Evolutionary conservation across 2,329 filamentous ascomycete genomes (phyloP).

Genomic region (Dichotomopilus funicola): DNA sequence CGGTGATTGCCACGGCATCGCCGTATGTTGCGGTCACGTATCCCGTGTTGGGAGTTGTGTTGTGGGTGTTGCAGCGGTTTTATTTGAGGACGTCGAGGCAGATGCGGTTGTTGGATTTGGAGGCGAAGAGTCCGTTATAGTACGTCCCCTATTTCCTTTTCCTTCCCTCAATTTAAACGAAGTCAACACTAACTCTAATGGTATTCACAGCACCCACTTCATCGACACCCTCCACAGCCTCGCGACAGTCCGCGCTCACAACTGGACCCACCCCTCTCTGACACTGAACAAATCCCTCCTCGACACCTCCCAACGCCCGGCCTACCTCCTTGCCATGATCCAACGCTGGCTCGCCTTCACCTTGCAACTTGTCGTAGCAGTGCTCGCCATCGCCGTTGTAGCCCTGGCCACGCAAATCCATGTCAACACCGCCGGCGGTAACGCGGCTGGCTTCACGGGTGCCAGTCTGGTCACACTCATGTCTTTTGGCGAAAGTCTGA

Average conservation of each 20-base stretch:
- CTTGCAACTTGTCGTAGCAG: slow-evolving; percentile 43
- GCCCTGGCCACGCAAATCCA: slow-evolving; percentile 40
- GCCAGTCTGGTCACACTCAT: slow-evolving; percentile 35
- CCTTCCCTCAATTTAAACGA: neutral
- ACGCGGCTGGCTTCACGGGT: slow-evolving; percentile 28
- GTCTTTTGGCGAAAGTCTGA: slow-evolving; percentile 29
- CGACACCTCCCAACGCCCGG: slow-evolving; percentile 49
- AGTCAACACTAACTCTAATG: neutral
- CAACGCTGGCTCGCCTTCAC: slow-evolving; percentile 52
- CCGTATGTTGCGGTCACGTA: slow-evolving; percentile 36
- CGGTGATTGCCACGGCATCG: slow-evolving; percentile 27
- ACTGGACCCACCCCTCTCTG: slow-evolving; percentile 42
- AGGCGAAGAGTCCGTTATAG: slow-evolving; percentile 54
- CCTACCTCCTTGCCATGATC: slow-evolving; percentile 50
- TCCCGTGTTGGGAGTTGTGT: slow-evolving; percentile 38
- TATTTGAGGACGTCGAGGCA: slow-evolving; percentile 57
- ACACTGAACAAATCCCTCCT: slow-evolving; percentile 42
- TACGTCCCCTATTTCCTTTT: slow-evolving; percentile 25
- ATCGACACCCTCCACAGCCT: slow-evolving; percentile 50
- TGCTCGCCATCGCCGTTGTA: slow-evolving; percentile 42
- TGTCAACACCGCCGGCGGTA: slow-evolving; percentile 25
- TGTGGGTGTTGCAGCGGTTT: slow-evolving; percentile 49
- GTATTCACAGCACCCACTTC: slow-evolving; percentile 41
- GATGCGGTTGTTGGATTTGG: slow-evolving; percentile 53
- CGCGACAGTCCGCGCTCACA: slow-evolving; percentile 50